These are phyloP conservation scores for Diospyros kaki DNA, from an alignment of 148 eudicot genomes.

Conservation along the genomic window DNA sequence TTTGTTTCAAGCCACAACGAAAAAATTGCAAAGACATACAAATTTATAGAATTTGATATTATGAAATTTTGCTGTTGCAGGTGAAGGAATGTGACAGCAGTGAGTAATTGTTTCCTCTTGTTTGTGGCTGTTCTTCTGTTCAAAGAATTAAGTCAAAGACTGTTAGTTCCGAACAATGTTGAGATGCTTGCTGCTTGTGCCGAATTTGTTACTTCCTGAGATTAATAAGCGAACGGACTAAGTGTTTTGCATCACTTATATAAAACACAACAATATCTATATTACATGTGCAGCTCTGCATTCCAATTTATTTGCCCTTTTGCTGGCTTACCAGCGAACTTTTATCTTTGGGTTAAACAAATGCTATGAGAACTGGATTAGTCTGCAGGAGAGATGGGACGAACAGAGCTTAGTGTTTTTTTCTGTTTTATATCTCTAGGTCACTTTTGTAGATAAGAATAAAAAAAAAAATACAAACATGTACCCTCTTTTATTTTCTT, in stretches of 20 bases:
- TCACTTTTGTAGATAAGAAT: too few relatives aligned
- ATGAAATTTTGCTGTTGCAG: conserved; percentile 21
- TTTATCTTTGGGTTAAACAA: too few relatives aligned
- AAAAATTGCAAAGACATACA: neutral
- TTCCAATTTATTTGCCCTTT: neutral
- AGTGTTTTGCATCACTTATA: conserved; percentile 6
- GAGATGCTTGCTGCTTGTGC: conserved; percentile 12
- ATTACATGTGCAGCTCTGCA: neutral
- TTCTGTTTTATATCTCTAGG: too few relatives aligned
- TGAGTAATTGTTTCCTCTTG: conserved; percentile 25
- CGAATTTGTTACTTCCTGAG: conserved; percentile 15
- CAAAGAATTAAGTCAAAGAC: neutral
- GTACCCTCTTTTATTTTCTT: too few relatives aligned
- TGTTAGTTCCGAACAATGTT: neutral
- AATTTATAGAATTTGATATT: neutral
- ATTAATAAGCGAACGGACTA: conserved; percentile 11
- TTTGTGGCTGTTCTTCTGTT: neutral
- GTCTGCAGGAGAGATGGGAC: too few relatives aligned
- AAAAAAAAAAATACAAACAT: too few relatives aligned
- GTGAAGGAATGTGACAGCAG: conserved; percentile 33
- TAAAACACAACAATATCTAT: neutral
- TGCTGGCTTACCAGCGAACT: neutral
- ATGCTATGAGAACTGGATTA: too few relatives aligned
- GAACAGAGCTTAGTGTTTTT: too few relatives aligned
- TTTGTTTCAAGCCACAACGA: neutral